Evolutionary conservation across 1,139 yeast genomes (phyloP).

Genomic region (Lizanozyma gosingica): DNA sequence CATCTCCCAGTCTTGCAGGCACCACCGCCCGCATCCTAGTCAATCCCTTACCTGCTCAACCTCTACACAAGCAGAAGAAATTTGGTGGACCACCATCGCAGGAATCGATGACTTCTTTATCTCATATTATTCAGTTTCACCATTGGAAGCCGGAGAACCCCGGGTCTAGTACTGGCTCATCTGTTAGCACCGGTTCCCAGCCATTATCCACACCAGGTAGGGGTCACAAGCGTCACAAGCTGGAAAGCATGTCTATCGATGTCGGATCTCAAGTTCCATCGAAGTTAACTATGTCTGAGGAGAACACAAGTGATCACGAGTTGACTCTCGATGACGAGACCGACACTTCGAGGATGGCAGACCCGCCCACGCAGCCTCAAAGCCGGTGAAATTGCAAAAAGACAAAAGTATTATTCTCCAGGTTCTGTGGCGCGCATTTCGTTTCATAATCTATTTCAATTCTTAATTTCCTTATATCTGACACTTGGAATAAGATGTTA

Average conservation of each 20-base stretch:
- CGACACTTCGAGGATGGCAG: background rate
- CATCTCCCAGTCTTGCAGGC: conserved; percentile 14
- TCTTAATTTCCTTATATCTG: background rate
- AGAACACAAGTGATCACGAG: background rate
- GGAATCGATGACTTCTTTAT: conserved; percentile 44
- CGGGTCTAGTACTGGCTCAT: conserved; percentile 3
- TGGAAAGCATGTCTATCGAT: background rate
- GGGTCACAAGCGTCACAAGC: background rate
- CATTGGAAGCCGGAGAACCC: conserved; percentile 43
- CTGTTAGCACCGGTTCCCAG: background rate
- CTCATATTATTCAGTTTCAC: conserved; percentile 43
- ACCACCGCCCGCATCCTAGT: conserved; percentile 34
- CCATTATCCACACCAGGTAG: background rate
- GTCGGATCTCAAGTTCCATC: background rate
- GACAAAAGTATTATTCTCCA: too few species aligned
- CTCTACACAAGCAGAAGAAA: conserved; percentile 27
- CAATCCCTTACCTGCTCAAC: conserved; percentile 38
- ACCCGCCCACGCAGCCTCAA: background rate
- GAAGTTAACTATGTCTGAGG: background rate
- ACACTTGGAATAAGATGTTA: too few species aligned
- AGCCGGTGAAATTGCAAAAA: background rate
- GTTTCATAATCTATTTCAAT: too few species aligned
- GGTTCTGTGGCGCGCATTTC: background rate
- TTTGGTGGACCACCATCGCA: conserved; percentile 34
- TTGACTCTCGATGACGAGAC: background rate